Evolutionary conservation across 2,329 filamentous ascomycete species (phyloP), one percentile per base, ranked within the genome.

Genomic region (Alternaria brassicicola): DNA sequence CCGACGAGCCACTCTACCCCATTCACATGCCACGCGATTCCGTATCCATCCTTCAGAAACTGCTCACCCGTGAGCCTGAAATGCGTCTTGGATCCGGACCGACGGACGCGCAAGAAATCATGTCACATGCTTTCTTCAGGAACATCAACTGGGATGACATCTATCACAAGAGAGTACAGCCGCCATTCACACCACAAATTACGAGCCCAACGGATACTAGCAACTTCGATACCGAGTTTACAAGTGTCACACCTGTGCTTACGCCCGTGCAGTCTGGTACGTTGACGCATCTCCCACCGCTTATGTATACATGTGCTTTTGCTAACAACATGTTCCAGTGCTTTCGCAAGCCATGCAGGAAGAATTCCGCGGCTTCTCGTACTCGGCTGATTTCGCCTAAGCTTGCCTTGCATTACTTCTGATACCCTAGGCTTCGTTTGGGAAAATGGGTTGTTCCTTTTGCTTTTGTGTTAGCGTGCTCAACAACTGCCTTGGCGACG

Each of bases 71-170:
- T 64, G 95, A 99, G 79, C 95, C 95, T 0, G 95, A 98, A 71
- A 85, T 95, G 74, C 89, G 95, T 66, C 85, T 99, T 28, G 95
- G 95, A 63, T 96, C 92, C 67, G 95, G 95, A 3, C 94, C 95
- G 2, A 98, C 95, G 0, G 95, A 99, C 79, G 95, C 95, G 3
- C 93, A 98, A 79, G 95, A 99, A 79, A 90, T 99, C 74, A 99
- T 99, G 95, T 96, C 89, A 75, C 95, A 99, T 78, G 92, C 95
- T 1, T 99, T 99, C 84, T 99, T 99, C 84, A 86, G 93, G 62
- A 96, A 95, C 76, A 91, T 98, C 77, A 96, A 95, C 80, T 99
- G 95, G 95, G 95, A 99, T 66, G 95, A 99, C 75, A 93, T 99
- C 61, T 98, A 97, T 78, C 87, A 97, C 81, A 99, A 98, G 86